Base-by-base conservation (phyloP, 805 yeast genomes). In the Komagataella phaffii region DNA sequence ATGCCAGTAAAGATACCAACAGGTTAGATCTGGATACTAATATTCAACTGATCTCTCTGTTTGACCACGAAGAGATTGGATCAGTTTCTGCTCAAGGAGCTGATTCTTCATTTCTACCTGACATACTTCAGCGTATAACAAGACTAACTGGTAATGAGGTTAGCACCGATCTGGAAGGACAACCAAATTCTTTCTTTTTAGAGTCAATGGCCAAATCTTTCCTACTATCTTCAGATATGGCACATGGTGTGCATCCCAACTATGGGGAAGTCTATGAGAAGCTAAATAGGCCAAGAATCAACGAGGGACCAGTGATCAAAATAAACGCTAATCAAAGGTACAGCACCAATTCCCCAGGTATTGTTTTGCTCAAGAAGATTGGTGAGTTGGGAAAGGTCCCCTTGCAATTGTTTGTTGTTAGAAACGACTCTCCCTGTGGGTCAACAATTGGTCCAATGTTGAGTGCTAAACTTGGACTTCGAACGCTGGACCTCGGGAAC, bases 11-110 rank as follows among this genome's bases (percentile, higher is more conserved):
- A 10, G 59, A 63, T 17, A 14, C 40, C 14, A 30, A 8, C 14
- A 30, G 40, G 3, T 64, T 84, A 46, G 67, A 63, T 1, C 58
- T 66, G 0, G 83, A 80, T 52, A 55, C 69, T 2, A 84, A 87
- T 47, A 80, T 88, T 46, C 81, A 85, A 61, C 64, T 90, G 62
- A 74, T 89, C 51, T 82, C 96, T 0, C 72, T 90, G 54, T 91
- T 93, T 65, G 99, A 91, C 64, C 98, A 93, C 65, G 99, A 91
- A 67, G 99, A 91, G 65, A 76, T 91, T 57, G 99, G 99, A 0
- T 89, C 97, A 1, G 74, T 81, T 7, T 85, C 96, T 17, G 96
- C 96, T 12, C 97, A 91, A 67, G 99, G 99, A 56, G 99, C 99
- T 1, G 90, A 88, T 61, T 88, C 97, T 1, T 85, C 90, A 54